A percentile compares a stretch with the other conserved stretches of the same genome.
Conservation (phyloP, 495 filamentous ascomycete genomes). For the Hypomontagnella submonticulosa region DNA sequence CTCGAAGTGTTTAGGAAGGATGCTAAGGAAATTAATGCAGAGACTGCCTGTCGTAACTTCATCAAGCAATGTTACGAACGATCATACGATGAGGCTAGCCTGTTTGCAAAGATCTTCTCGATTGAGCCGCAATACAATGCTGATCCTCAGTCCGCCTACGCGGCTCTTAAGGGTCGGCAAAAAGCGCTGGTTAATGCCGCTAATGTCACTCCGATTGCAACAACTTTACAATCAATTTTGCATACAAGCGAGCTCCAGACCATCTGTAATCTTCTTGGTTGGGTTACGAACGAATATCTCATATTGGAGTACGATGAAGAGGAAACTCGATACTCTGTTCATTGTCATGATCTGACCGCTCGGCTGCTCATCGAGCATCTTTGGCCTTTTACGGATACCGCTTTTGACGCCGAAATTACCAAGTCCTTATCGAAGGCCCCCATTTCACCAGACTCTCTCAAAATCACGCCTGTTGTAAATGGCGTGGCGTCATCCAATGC, state of each 20-base stretch:
- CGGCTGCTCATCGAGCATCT: constrained; percentile 64
- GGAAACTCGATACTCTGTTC: constrained; percentile 77
- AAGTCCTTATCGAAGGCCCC: constrained; percentile 61
- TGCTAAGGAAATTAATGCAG: constrained; percentile 55
- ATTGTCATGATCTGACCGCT: constrained; percentile 71
- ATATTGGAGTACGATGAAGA: constrained; percentile 79
- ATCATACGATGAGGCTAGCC: constrained; percentile 58
- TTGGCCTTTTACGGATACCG: constrained; percentile 61
- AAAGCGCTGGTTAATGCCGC: constrained; percentile 55
- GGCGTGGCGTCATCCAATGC: constrained; percentile 66
- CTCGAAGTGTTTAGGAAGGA: constrained; percentile 61
- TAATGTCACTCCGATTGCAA: constrained; percentile 59
- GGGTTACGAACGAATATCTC: constrained; percentile 83
- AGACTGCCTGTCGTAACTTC: constrained; percentile 59
- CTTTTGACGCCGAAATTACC: constrained; percentile 63
- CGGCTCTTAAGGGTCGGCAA: constrained; percentile 52
- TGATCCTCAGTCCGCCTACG: constrained; percentile 56
- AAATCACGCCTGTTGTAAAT: constrained; percentile 52
- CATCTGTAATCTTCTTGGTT: constrained; percentile 80
- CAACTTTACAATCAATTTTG: constrained; percentile 56
- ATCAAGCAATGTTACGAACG: constrained; percentile 63
- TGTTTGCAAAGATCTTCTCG: constrained; percentile 61
- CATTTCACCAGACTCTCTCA: constrained; percentile 54
- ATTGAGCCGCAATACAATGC: constrained; percentile 59
- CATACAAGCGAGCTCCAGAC: constrained; percentile 56